phyloP scores from a whole-genome alignment of 345 rosid species.

The Conringia planisiliqua region DNA sequence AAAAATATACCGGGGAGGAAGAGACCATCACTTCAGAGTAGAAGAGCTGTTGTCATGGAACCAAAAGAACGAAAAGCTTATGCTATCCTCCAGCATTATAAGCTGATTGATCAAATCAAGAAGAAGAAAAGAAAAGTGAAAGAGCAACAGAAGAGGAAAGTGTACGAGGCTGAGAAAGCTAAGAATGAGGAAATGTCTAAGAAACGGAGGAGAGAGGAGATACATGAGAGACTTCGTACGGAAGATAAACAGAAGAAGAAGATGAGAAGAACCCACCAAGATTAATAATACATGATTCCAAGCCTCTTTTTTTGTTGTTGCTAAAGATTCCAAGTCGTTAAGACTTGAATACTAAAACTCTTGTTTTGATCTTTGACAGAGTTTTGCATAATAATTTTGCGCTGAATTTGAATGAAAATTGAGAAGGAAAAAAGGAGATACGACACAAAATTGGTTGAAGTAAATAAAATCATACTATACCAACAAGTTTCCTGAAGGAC shows the following conservation, averaged over 20 bases:
- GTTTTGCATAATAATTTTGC: neutral
- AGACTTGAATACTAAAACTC: neutral
- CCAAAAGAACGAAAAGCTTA: conserved; percentile 56
- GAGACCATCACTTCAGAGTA: conserved; percentile 50
- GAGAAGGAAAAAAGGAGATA: neutral
- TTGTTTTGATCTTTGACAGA: neutral
- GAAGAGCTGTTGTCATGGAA: conserved; percentile 72
- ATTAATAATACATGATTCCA: neutral
- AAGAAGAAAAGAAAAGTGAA: conserved; percentile 50
- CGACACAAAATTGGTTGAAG: neutral
- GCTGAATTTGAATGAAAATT: neutral
- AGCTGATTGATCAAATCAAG: conserved; percentile 52
- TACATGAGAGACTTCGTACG: conserved; percentile 59
- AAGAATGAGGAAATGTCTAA: conserved; percentile 57
- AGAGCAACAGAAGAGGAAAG: conserved; percentile 48
- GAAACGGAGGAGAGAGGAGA: conserved; percentile 76
- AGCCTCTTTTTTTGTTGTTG: neutral
- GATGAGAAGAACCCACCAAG: neutral
- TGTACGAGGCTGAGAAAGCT: conserved; percentile 44
- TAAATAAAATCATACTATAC: conserved; percentile 26
- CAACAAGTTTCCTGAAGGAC: conserved; percentile 61
- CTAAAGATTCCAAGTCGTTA: neutral
- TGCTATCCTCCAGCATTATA: conserved; percentile 59
- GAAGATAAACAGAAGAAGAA: conserved; percentile 52
- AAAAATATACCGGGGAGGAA: conserved; percentile 48